Base-by-base conservation (phyloP, 345 rosid genomes). In the Erucastrum elatum region DNA sequence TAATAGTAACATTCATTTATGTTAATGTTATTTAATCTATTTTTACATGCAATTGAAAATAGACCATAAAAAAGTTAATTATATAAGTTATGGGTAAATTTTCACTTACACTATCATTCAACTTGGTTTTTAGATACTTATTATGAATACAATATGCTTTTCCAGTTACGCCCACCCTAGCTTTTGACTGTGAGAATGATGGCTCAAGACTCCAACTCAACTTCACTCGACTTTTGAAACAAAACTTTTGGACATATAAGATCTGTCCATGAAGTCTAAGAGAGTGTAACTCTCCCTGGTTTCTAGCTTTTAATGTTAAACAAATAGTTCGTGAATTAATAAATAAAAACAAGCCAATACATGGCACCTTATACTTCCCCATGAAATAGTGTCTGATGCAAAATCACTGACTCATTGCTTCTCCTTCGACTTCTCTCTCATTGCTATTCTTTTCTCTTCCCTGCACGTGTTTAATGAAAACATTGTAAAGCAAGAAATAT, bases 371-470 rank as follows among this genome's bases (percentile, higher is more conserved):
- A 35, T 9, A 64, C 68, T 33, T 64, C 26, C 11, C 9, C 60
- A 16, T 62, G 25, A 25, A n/a, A 56, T 64, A 2, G 5, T 6
- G 63, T 64, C 31, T 68, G 31, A 49, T 67, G 82, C 75, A 59
- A 25, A 34, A 68, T 70, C 49, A 37, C 29, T 75, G 53, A 70
- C 63, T 80, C 65, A 75, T 59, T 59, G 58, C 74, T 64, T 53
- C 16, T 53, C 41, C 75, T 80, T 75, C 27, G 66, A 21, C 62
- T 77, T 79, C 77, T 61, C 82, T 76, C 94, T 84, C 73, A 84
- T 55, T 68, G 85, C 78, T 65, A n/a, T 72, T 79, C 98, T 88
- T 86, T 90, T 93, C 85, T 89, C 94, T 82, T 91, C 98, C 80
- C 93, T 91, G 86, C 86, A 83, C 8, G 72, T 67, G 49, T 60